phyloP scores from a whole-genome alignment of 2,329 filamentous ascomycete species.

The Sporothrix brunneoviolacea region DNA sequence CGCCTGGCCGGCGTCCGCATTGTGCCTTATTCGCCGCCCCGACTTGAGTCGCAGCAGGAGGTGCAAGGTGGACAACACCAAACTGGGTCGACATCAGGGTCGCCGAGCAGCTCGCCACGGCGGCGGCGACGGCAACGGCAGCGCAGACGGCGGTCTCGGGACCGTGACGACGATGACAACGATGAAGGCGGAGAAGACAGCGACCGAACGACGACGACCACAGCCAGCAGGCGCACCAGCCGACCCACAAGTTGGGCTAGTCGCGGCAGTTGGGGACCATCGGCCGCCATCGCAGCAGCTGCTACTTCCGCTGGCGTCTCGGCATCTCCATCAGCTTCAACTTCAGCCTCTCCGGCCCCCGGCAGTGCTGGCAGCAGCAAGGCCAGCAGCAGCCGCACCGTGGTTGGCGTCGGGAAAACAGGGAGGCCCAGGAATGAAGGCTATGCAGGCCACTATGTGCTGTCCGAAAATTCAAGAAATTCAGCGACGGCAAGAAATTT shows the following conservation, averaged over 20 bases:
- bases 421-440: neutral
- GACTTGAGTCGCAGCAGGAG: slow-evolving; percentile 23
- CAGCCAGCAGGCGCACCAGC: neutral
- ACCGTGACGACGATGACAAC: neutral
- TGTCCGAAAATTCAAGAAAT: slow-evolving; percentile 10
- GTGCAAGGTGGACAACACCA: neutral
- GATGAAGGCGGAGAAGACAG: slow-evolving; percentile 7
- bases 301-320: neutral
- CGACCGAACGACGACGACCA: slow-evolving; percentile 5
- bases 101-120: slow-evolving; percentile 6
- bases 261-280: slow-evolving; percentile 16
- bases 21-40: slow-evolving; percentile 43
- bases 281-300: slow-evolving; percentile 9
- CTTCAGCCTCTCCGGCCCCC: neutral
- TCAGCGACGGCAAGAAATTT: slow-evolving; percentile 16
- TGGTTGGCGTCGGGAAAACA: neutral
- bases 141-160: neutral
- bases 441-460: neutral
- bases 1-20: slow-evolving; percentile 37
- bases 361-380: slow-evolving; percentile 9
- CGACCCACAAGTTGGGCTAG: slow-evolving; percentile 10
- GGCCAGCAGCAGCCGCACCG: slow-evolving; percentile 9
- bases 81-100: neutral
- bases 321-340: neutral
- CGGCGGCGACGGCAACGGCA: slow-evolving; percentile 7